Base-by-base conservation (phyloP, 1,284 basidiomycete genomes). In the Microbotryum saponariae region DNA sequence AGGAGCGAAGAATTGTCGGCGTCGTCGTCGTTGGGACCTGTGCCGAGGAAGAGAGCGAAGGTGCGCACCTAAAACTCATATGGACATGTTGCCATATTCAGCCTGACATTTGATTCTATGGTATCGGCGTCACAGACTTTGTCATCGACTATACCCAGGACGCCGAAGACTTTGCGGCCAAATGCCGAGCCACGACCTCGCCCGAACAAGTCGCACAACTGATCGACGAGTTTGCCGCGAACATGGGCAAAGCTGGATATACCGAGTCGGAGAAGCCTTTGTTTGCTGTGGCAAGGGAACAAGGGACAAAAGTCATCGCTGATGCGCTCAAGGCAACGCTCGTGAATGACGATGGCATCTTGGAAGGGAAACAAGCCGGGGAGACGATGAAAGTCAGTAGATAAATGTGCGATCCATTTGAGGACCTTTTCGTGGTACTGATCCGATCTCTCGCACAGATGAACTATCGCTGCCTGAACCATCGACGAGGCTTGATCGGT, bases 11-110 rank as follows among this genome's bases (percentile, higher is more conserved):
- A 33, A n/a, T 60, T 6, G 47, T 27, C 18, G 59, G 59, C 20
- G 46, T 60, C 16, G 59, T 60, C 9, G 42, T 37, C 21, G 49
- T 46, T 18, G 59, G 53, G 27, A 60, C 53, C 2, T 21, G 29
- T 25, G 59, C 59, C 8, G 59, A 60, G 53, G 59, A 55, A 27
- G 59, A 60, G 47, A 54, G 51, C 27, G 53, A 31, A 2, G 58
- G 58, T 59, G 27, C 20, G 58, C n/a, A 9, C 3, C 37, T 42
- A 12, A 18, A 31, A 42, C 16, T 16, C 37, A 16, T 3, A 2
- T 42, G 16, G 37, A 33, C 4, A 33, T 53, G 12, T 16, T 46
- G 14, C 55, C 3, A 37, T 21, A 16, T 48, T 8, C 27, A 16
- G 21, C 20, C 20, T 16, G 45, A 31, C 18, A 25, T 10, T 6